Evolutionary conservation across 192 early-diverging fungal genomes (phyloP).

Genomic region (Mortierella claussenii): DNA sequence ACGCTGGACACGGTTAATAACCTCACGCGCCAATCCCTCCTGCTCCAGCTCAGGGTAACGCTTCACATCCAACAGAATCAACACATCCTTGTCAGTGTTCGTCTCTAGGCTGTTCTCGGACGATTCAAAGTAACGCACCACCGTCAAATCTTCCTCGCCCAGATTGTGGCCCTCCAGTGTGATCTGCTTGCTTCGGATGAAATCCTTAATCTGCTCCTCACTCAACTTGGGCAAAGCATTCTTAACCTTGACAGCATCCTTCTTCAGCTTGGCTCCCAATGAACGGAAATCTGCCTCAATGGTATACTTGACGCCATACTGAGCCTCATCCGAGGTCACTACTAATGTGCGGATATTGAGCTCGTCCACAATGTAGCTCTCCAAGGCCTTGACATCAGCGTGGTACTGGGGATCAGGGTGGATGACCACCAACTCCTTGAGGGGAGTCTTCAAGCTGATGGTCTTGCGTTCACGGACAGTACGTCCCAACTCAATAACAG

Average conservation of each 20-base stretch:
- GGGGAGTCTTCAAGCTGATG: conserved; percentile 94
- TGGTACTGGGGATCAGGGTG: conserved; percentile 90
- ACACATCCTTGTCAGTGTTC: conserved; percentile 80
- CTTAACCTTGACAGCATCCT: conserved; percentile 88
- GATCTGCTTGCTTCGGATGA: conserved; percentile 73
- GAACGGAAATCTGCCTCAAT: conserved; percentile 91
- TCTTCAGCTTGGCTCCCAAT: conserved; percentile 90
- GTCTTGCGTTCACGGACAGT: conserved; percentile 91
- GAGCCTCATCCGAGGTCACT: conserved; percentile 89
- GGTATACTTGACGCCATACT: conserved; percentile 94
- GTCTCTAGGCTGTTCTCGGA: conserved; percentile 76
- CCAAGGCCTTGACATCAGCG: conserved; percentile 84
- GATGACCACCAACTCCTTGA: conserved; percentile 92
- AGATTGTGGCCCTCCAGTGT: conserved; percentile 84
- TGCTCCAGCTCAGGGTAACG: conserved; percentile 84
- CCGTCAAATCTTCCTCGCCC: conserved; percentile 84
- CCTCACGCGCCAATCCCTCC: conserved; percentile 93
- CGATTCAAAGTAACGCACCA: conserved; percentile 87
- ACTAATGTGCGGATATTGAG: conserved; percentile 90
- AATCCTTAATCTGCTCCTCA: conserved; percentile 84
- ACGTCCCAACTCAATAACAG: conserved; percentile 96
- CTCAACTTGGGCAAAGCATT: conserved; percentile 82
- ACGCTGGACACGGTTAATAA: conserved; percentile 97
- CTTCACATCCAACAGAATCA: conserved; percentile 89
- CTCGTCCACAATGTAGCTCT: conserved; percentile 91